Evolutionary conservation across 768 basidiomycete species (phyloP).

Genomic region (Collybia sordida): DNA sequence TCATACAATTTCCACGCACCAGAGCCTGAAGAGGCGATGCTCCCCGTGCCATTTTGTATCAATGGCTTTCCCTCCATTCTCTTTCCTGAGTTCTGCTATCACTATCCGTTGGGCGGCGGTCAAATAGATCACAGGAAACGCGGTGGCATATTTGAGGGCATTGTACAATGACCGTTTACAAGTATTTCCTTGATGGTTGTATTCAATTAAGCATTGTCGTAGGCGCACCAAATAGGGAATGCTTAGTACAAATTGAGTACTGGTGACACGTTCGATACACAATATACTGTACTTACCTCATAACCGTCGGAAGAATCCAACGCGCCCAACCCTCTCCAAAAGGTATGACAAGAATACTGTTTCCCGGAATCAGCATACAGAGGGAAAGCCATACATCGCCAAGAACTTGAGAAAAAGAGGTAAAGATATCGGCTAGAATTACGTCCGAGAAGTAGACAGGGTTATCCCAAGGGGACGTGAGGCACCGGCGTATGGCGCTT

Average conservation of each 20-base stretch:
- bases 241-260: constrained; percentile 29
- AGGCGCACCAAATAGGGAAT: constrained; percentile 90
- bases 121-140: constrained; percentile 94
- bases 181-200: constrained; percentile 58
- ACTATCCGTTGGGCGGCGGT: constrained; percentile 87
- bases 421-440: constrained; percentile 92
- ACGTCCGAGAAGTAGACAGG: constrained; percentile 89
- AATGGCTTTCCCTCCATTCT: constrained; percentile 42
- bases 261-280: neutral
- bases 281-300: constrained; percentile 60
- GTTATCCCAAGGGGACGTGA: constrained; percentile 58
- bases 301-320: constrained; percentile 81
- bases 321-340: constrained; percentile 59
- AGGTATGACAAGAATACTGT: constrained; percentile 68
- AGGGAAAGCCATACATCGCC: constrained; percentile 92
- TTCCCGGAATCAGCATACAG: constrained; percentile 84
- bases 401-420: constrained; percentile 94
- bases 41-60: constrained; percentile 69
- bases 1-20: constrained; percentile 46
- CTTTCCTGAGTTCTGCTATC: constrained; percentile 52
- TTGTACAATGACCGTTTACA: constrained; percentile 81
- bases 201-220: constrained; percentile 92
- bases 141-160: constrained; percentile 93
- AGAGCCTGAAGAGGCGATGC: constrained; percentile 78
- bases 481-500: constrained; percentile 75